Percentiles rank a stretch among this genome's conserved stretches.
These are phyloP conservation scores for Crataegus laevigata DNA, from an alignment of 306 rosid species.

Conservation along the genomic window DNA sequence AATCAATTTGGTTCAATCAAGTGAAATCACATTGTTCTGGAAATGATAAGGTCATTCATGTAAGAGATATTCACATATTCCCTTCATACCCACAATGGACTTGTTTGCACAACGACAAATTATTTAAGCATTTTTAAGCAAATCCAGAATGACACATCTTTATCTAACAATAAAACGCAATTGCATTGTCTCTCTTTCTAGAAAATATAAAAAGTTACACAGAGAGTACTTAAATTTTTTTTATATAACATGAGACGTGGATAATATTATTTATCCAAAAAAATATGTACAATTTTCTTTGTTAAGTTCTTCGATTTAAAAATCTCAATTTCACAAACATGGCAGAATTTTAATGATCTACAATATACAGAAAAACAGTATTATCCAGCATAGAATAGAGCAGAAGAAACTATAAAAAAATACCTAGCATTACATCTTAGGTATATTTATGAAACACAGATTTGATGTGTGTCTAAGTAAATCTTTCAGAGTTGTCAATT, in stretches of 20 bases:
- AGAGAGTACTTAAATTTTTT: neutral
- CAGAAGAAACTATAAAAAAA: neutral
- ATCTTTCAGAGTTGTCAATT: conserved; percentile 6
- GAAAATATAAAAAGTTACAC: neutral
- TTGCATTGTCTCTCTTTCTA: conserved; percentile 1
- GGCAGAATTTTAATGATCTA: neutral
- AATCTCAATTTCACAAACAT: neutral
- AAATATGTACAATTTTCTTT: neutral
- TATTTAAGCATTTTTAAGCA: neutral
- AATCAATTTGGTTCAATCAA: no score
- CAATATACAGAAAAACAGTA: neutral
- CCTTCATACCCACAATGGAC: neutral
- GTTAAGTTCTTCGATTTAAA: neutral
- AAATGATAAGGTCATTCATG: neutral
- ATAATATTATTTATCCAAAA: neutral
- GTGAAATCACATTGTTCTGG: neutral
- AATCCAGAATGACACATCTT: neutral
- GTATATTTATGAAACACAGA: neutral
- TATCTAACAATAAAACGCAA: neutral
- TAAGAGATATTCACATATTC: neutral
- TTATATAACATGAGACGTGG: neutral
- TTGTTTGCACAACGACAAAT: neutral
- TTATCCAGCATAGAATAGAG: neutral
- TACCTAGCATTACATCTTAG: neutral
- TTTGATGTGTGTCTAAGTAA: neutral